Base-by-base conservation (phyloP, 371 early-diverging fungal genomes). In the Dichotomocladium elegans region DNA sequence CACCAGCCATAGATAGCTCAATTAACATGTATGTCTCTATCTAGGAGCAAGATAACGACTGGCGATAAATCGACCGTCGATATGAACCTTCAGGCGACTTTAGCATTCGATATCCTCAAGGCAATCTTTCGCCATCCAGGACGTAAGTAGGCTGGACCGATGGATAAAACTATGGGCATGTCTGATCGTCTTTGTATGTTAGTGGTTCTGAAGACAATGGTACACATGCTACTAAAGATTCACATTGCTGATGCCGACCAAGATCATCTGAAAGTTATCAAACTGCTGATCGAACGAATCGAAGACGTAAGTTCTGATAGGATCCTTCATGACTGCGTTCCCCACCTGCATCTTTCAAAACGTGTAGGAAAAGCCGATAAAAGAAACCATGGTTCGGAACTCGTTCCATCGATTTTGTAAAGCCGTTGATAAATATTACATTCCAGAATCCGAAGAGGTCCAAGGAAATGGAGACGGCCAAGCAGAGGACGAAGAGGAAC, bases 91-190 rank as follows among this genome's bases (percentile, higher is more conserved):
- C 78, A 77, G 19, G 74, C 60, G 2, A 53, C 46, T 15, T 49
- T 79, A 19, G 79, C 81, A 21, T 44, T 77, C 17, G 57, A 75
- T 6, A 55, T 74, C 3, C 22, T 81, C 17, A 65, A 75, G 44
- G 50, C 57, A 2, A 57, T 66, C 9, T 58, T 57, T 11, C 31
- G 28, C 4, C 68, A 73, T 51, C 37, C 49, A 21, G 56, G 60
- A 22, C 42, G 65, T 31, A 35, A 55, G 31, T 33, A 34, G 21
- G 3, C 24, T 21, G 4, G 3, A 28, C 3, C 12, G n/a, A n/a
- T n/a, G n/a, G n/a, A 45, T 41, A 2, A 22, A 49, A 21, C 9
- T 3, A 54, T 33, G 14, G 43, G 43, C 14, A 14, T 24, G 11
- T 42, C 47, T 44, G 17, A 30, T 12, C 43, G 7, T 44, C 5